Percentiles rank a stretch among this genome's conserved stretches.
Conservation (phyloP, 305 asterid species). For the Caryopteris hybrid region DNA sequence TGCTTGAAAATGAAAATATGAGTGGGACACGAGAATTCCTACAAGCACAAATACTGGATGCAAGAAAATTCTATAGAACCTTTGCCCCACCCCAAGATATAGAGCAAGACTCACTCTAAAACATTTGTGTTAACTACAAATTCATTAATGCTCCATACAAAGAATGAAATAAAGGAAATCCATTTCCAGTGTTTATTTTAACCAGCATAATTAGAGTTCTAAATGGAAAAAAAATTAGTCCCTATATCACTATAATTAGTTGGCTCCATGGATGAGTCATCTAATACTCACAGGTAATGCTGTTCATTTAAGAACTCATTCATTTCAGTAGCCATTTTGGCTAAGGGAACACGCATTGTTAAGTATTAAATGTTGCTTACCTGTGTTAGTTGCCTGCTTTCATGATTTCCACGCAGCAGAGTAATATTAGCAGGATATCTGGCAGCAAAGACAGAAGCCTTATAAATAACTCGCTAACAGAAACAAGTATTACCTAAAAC, state of each 20-base stretch:
- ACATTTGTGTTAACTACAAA: not conserved
- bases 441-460: not conserved
- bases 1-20: no score
- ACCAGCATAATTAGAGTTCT: not conserved
- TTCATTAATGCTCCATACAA: not conserved
- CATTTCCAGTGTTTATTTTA: not conserved
- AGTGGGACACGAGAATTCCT: not conserved
- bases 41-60: not conserved
- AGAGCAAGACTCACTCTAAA: not conserved
- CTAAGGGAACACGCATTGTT: not conserved
- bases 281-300: not conserved
- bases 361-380: conserved; percentile 26
- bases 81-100: not conserved
- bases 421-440: conserved; percentile 97
- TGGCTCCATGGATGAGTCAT: not conserved
- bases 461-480: not conserved
- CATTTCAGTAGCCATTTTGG: not conserved
- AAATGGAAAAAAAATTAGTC: not conserved
- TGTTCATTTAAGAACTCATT: not conserved
- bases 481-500: not conserved
- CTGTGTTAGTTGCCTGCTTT: conserved; percentile 97
- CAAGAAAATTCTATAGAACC: not conserved
- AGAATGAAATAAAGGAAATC: not conserved
- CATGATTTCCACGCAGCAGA: conserved; percentile 96
- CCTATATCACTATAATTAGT: not conserved